Base-by-base conservation (phyloP, 306 rosid genomes). In the Prunus mume region DNA sequence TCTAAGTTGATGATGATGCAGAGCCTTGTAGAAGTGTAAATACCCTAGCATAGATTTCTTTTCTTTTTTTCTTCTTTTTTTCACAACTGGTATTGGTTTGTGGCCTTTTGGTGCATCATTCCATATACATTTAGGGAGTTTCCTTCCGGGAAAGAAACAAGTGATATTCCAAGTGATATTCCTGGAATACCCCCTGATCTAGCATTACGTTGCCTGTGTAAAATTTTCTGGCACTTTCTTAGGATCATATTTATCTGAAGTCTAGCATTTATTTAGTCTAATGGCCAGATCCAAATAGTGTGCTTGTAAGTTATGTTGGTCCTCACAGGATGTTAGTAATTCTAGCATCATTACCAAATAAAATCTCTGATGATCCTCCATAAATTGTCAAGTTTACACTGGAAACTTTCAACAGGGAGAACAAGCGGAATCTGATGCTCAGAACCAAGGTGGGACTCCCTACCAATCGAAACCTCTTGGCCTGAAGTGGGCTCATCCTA, bases 401-500 rank as follows among this genome's bases (percentile, higher is more conserved):
- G 66, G 46, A 61, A 69, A 58, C 55, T 69, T 77, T 90, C 73
- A 64, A 80, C 91, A 96, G 99, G 91, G 81, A 47, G 94, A 88
- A 80, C 73, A 78, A 70, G 84, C 72, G 27, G 97, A 88, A 52
- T 51, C 86, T 58, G 93, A 88, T 49, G 41, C 78, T 47, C 86
- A 84, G 22, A 78, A 32, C 56, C 81, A 90, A 81, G 87, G 71
- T 27, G 97, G 79, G 68, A 49, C 67, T 0, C 73, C 78, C 64
- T 85, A 80, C 55, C 83, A 69, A 76, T 85, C 90, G 60, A 92
- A 87, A 64, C 77, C 87, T 66, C 91, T 89, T 5, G 90, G 82
- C 46, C 58, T 81, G 84, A 90, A 88, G 85, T 96, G 99, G 99
- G 99, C 99, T 24, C 99, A 96, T 80, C 99, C 99, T 64, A 86